Percentiles rank a stretch among this genome's conserved stretches.
These are phyloP conservation scores for Actinidia polygama DNA, from an alignment of 179 eudicot species.

Conservation along the genomic window DNA sequence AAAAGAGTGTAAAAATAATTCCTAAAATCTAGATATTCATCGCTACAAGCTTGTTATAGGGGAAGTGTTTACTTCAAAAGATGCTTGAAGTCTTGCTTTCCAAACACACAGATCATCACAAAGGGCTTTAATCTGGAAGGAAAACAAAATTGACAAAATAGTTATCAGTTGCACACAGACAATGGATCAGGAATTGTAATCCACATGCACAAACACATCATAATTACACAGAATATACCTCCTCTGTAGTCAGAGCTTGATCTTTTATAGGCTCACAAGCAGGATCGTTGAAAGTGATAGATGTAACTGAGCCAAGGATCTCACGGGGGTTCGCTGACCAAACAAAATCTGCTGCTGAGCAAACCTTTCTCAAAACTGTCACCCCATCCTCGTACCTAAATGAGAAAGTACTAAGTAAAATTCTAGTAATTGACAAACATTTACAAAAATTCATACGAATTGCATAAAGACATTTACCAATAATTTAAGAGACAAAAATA, in stretches of 20 bases:
- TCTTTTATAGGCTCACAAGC: conserved; percentile 63
- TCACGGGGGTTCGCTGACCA: conserved; percentile 75
- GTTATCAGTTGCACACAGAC: conserved; percentile 6
- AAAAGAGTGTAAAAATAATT: too few relatives aligned
- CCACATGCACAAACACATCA: neutral
- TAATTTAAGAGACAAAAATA: neutral
- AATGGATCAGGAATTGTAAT: neutral
- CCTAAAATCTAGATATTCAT: neutral
- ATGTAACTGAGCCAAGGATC: conserved; percentile 74
- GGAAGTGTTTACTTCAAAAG: conserved; percentile 67
- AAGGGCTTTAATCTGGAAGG: conserved; percentile 60
- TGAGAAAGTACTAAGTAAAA: conserved; percentile 6
- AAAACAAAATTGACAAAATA: conserved; percentile 3
- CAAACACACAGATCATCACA: conserved; percentile 90
- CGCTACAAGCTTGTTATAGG: neutral
- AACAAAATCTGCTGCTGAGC: conserved; percentile 79
- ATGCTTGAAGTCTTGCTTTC: conserved; percentile 92
- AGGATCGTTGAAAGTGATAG: conserved; percentile 68
- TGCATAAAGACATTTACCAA: neutral
- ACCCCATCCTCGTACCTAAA: conserved; percentile 79
- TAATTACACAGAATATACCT: conserved; percentile 47
- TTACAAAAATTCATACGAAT: neutral
- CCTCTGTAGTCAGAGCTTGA: conserved; percentile 76
- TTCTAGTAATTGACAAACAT: neutral
- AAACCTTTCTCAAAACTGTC: conserved; percentile 67